These are phyloP conservation scores for Tetrastigma voinierianum DNA, from an alignment of 164 flowering plant genomes.

Conservation along the genomic window DNA sequence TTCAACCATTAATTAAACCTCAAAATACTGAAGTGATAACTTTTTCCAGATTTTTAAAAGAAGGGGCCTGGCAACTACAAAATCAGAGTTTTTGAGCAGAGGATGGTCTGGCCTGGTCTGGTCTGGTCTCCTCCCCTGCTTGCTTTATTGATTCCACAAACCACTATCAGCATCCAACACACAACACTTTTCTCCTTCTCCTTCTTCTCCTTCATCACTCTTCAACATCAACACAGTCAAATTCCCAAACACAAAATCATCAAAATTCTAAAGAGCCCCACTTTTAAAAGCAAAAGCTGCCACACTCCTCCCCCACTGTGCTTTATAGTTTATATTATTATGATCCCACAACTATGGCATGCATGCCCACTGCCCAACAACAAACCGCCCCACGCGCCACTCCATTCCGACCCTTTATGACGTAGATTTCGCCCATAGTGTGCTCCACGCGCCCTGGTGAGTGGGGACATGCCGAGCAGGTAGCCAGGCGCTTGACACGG, in stretches of 20 bases:
- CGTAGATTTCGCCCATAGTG: too few species aligned
- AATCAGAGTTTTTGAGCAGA: constrained; percentile 15
- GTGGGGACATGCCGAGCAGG: too few species aligned
- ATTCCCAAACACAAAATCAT: constrained; percentile 36
- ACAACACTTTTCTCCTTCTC: too few species aligned
- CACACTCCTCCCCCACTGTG: constrained; percentile 10
- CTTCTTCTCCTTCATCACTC: not conserved
- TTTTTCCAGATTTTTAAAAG: too few species aligned
- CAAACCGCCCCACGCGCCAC: too few species aligned
- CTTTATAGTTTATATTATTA: not conserved
- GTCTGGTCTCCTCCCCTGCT: constrained; percentile 2
- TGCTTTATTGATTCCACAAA: constrained; percentile 50
- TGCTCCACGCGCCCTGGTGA: too few species aligned
- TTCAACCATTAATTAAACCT: too few species aligned
- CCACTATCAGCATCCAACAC: constrained; percentile 29
- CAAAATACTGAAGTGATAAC: too few species aligned
- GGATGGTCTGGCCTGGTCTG: constrained; percentile 7
- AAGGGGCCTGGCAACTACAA: too few species aligned
- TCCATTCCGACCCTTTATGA: too few species aligned
- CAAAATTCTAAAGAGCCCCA: constrained; percentile 18
- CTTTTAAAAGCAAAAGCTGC: constrained; percentile 68
- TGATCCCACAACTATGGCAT: too few species aligned
- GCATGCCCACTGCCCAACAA: too few species aligned
- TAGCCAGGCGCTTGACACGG: not conserved
- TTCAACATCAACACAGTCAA: constrained; percentile 10